These are phyloP conservation scores for Curvularia sp. DNA, from an alignment of 2,329 filamentous ascomycete genomes.

Conservation along the genomic window DNA sequence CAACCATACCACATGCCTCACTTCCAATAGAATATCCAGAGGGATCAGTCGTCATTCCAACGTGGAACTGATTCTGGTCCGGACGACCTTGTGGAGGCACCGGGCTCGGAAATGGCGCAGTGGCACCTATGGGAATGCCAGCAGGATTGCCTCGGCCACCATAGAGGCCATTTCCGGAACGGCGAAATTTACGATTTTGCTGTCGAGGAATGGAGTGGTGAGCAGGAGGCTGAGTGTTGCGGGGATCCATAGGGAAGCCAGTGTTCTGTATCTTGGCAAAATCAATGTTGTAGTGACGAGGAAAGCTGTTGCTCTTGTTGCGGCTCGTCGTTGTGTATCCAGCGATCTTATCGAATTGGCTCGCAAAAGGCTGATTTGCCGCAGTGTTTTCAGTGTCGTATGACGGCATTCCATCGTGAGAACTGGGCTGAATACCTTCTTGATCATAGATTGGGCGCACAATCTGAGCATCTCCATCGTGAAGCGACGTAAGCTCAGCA, in stretches of 20 bases:
- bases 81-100: conserved; percentile 34
- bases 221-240: not conserved
- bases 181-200: conserved; percentile 6
- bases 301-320: conserved; percentile 8
- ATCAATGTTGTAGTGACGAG: conserved; percentile 12
- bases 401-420: not conserved
- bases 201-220: conserved; percentile 11
- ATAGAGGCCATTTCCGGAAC: conserved; percentile 36
- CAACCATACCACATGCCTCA: conserved; percentile 12
- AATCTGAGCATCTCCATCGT: not conserved
- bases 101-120: conserved; percentile 42
- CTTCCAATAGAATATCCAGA: conserved; percentile 9
- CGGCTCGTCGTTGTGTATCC: conserved; percentile 16
- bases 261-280: conserved; percentile 26
- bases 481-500: conserved; percentile 6
- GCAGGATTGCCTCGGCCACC: conserved; percentile 16
- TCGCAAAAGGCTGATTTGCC: conserved; percentile 15
- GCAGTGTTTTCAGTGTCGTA: not conserved
- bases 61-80: not conserved
- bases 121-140: conserved; percentile 42
- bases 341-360: conserved; percentile 26
- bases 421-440: not conserved
- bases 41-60: not conserved
- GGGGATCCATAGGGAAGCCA: conserved; percentile 7
- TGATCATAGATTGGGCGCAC: not conserved